Conservation (phyloP, 148 eudicot genomes). For the Chenopodium album region DNA sequence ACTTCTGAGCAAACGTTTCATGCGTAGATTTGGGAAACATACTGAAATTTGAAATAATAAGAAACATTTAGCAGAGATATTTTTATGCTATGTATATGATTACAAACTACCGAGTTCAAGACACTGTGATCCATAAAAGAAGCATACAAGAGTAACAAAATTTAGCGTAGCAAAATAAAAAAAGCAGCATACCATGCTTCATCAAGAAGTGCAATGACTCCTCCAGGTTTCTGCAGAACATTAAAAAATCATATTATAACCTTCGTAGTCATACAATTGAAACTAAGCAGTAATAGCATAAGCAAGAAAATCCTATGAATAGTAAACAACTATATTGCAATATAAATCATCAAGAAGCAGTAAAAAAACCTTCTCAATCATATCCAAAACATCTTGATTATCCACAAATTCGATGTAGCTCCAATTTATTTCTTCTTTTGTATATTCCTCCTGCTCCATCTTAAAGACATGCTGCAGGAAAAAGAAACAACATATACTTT, state of each 20-base stretch:
- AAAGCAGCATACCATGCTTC: slow-evolving; percentile 78
- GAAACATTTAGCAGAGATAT: slow-evolving; percentile 10
- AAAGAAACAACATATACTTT: slow-evolving; percentile 22
- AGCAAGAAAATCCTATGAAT: neutral
- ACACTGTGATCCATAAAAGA: neutral
- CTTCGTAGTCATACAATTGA: neutral
- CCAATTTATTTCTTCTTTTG: slow-evolving; percentile 95
- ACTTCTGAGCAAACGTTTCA: slow-evolving; percentile 97
- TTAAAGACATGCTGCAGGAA: slow-evolving; percentile 93
- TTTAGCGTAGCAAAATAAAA: neutral
- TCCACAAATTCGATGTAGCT: slow-evolving; percentile 98
- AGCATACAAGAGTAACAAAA: neutral
- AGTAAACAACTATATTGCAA: neutral
- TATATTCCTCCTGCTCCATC: slow-evolving; percentile 99
- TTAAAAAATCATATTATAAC: slow-evolving; percentile 5
- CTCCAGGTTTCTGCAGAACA: slow-evolving; percentile 93
- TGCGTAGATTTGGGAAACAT: slow-evolving; percentile 99
- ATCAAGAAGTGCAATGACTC: slow-evolving; percentile 91
- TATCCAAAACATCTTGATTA: slow-evolving; percentile 92
- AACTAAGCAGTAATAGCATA: neutral
- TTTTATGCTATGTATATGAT: neutral
- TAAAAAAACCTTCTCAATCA: slow-evolving; percentile 84
- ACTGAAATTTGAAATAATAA: slow-evolving; percentile 45
- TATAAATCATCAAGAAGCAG: slow-evolving; percentile 3
- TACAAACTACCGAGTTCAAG: neutral